These are phyloP conservation scores for Colletotrichum karsti DNA, from an alignment of 2,329 filamentous ascomycete species.

Conservation along the genomic window DNA sequence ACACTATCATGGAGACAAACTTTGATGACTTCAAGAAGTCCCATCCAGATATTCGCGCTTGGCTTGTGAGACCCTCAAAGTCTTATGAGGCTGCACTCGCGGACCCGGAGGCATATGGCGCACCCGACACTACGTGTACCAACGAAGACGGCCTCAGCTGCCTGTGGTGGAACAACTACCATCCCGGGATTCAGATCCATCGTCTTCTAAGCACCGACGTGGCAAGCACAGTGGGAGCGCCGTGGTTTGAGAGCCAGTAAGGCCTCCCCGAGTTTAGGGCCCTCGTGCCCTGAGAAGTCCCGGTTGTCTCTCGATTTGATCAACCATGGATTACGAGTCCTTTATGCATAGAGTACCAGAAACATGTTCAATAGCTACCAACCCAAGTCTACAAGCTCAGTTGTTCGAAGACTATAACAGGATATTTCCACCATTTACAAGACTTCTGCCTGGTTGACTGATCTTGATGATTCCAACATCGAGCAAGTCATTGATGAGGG, in stretches of 20 bases:
- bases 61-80: conserved; percentile 59
- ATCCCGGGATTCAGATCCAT: conserved; percentile 7
- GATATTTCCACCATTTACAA: no score
- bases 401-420: no score
- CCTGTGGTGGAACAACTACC: conserved; percentile 9
- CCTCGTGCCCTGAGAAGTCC: no score
- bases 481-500: conserved; percentile 60
- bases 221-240: not conserved
- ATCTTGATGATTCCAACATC: no score
- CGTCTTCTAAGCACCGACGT: not conserved
- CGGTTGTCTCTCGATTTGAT: no score
- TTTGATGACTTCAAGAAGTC: conserved; percentile 38
- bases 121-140: not conserved
- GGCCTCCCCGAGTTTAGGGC: no score
- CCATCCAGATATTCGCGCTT: conserved; percentile 53
- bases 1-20: conserved; percentile 51
- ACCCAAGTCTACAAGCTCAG: no score
- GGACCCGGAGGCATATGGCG: conserved; percentile 51
- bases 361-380: no score
- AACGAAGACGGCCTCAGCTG: not conserved
- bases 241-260: not conserved
- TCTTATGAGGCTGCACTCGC: conserved; percentile 62
- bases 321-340: no score
- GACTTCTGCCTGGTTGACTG: no score
- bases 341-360: no score